Base-by-base conservation (phyloP, 108 stramenopile species). In the Pseudonitzschia multiseries region DNA sequence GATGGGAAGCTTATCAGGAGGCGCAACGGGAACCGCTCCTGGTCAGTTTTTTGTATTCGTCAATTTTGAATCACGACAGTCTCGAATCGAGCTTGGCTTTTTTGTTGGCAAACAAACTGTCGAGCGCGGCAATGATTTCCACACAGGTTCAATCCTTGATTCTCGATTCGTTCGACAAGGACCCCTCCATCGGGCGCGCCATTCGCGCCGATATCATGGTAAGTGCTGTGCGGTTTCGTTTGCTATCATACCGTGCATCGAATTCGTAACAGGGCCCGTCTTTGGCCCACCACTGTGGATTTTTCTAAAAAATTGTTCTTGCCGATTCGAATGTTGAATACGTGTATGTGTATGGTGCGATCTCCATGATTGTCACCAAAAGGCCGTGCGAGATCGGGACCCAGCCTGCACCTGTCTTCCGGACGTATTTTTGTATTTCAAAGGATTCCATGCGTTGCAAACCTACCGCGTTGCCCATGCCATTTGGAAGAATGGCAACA, bases 361-460 rank as follows among this genome's bases (percentile, higher is more conserved):
- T 18, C 26, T 24, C 54, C 22, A 26, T 56, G 9, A 9, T 56
- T 26, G 26, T 56, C 8, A 12, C n/a, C 29, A 13, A 33, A 24
- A 62, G 61, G 91, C 91, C 13, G 91, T 92, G 13, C 66, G 84
- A n/a, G 86, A 89, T 68, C 72, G 88, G 4, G 91, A 92, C 72
- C 91, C 91, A 4, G 91, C 91, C 33, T 89, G 88, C 50, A 79
- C 76, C 10, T 81, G 74, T 48, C 64, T 88, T 44, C 83, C 81
- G 5, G 81, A 82, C 62, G 80, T 87, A 0, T 83, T 91, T 60
- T 60, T 96, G 36, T 93, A 92, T 70, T 93, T 96, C 72, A 96
- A 96, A 70, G 96, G 96, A 42, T 95, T 96, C 79, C 93, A 92
- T 63, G 91, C 96, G n/a, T 67, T 93, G 32, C 87, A 89, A 68